phyloP scores from a whole-genome alignment of 208 protist species.

The Tritrichomonas foetus region DNA sequence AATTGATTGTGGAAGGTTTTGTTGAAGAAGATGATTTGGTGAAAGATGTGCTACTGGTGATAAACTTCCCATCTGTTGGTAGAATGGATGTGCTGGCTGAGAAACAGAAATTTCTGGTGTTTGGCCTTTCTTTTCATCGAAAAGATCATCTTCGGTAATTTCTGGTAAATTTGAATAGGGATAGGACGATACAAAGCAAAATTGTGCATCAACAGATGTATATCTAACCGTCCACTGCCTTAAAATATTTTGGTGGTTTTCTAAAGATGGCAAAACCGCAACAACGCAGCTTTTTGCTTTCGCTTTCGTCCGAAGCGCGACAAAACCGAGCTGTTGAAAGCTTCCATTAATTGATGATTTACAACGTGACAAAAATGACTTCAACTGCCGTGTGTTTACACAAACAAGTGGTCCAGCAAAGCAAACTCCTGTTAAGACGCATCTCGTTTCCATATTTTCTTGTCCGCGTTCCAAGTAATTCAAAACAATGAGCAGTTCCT shows the following conservation, averaged over 20 bases:
- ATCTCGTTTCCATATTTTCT: neutral
- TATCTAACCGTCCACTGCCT: neutral
- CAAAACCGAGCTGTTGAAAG: too few relatives aligned
- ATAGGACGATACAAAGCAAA: neutral
- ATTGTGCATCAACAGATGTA: neutral
- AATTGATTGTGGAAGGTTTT: too few relatives aligned
- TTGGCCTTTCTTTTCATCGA: neutral
- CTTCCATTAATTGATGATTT: too few relatives aligned
- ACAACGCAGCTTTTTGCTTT: neutral
- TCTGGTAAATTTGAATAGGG: neutral
- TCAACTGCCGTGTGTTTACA: slow-evolving; percentile 23
- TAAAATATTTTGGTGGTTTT: neutral
- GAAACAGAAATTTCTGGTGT: too few relatives aligned
- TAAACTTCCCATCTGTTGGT: too few relatives aligned
- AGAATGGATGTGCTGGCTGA: too few relatives aligned
- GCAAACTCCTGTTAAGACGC: neutral
- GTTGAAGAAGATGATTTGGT: too few relatives aligned
- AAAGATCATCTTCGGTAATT: neutral
- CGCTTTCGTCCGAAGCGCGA: neutral
- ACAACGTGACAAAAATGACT: neutral
- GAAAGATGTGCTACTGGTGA: too few relatives aligned
- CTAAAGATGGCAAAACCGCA: neutral
- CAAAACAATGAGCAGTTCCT: neutral
- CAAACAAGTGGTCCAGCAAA: slow-evolving; percentile 7
- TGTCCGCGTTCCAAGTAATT: neutral